These are phyloP conservation scores for Phlebiopsis gigantea DNA, from an alignment of 768 basidiomycete genomes.

Conservation along the genomic window DNA sequence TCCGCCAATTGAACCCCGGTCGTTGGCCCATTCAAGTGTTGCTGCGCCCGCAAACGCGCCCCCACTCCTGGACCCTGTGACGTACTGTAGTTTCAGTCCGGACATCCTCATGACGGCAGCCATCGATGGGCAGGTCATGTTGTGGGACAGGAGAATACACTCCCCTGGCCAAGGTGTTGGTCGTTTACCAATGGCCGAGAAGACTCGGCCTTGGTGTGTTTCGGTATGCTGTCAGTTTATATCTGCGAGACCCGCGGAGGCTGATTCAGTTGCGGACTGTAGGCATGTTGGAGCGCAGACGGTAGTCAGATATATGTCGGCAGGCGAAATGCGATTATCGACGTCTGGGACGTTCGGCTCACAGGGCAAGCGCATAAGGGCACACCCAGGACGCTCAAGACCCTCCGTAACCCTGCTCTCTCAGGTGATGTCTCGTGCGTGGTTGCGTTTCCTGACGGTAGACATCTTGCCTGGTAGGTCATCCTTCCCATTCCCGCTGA, in stretches of 20 bases:
- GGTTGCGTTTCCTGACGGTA: constrained; percentile 86
- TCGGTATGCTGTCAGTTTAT: constrained; percentile 70
- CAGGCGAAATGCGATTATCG: constrained; percentile 83
- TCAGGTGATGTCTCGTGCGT: constrained; percentile 92
- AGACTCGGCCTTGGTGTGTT: constrained; percentile 93
- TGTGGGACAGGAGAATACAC: constrained; percentile 84
- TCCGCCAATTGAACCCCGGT: not conserved
- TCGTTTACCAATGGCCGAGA: constrained; percentile 83
- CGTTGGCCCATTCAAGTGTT: not conserved
- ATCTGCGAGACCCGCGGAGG: too few relatives aligned
- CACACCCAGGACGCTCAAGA: constrained; percentile 77
- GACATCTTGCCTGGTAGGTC: constrained; percentile 83
- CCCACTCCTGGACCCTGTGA: constrained; percentile 58
- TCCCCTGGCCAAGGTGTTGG: constrained; percentile 69
- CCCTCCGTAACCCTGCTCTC: constrained; percentile 78
- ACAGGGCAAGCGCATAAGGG: constrained; percentile 56
- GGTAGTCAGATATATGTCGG: constrained; percentile 89
- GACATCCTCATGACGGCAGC: constrained; percentile 85
- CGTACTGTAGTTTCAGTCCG: constrained; percentile 63
- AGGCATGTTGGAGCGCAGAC: constrained; percentile 95
- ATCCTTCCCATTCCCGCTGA: constrained; percentile 8
- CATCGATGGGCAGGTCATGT: constrained; percentile 86
- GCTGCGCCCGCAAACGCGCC: constrained; percentile 63
- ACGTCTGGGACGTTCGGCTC: constrained; percentile 92
- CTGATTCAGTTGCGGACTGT: too few relatives aligned